Conservation (phyloP, 2,329 filamentous ascomycete genomes). For the Penicillium sp. region DNA sequence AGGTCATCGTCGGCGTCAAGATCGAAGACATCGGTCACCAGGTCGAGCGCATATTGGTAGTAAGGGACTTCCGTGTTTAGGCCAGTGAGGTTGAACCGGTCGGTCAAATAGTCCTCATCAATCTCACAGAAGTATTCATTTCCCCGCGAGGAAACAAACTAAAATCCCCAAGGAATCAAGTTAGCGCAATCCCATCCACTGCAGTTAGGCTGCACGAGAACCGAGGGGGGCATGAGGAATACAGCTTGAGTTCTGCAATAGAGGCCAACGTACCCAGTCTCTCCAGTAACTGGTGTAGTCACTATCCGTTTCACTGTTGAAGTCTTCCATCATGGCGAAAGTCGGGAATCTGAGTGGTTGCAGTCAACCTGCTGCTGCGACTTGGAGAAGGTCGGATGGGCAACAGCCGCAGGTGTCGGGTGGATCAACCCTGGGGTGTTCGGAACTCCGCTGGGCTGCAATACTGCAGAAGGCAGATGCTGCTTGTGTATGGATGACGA, state of each 20-base stretch:
- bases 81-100: conserved; percentile 96
- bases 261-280: conserved; percentile 77
- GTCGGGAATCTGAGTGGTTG: conserved; percentile 10
- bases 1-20: conserved; percentile 98
- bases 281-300: conserved; percentile 99
- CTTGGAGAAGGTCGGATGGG: conserved; percentile 12
- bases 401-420: conserved; percentile 19
- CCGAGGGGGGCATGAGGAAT: too few species aligned
- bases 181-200: too few species aligned
- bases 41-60: conserved; percentile 96
- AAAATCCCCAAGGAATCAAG: conserved; percentile 14
- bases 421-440: conserved; percentile 18
- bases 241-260: background rate
- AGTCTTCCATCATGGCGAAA: conserved; percentile 76
- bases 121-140: conserved; percentile 99
- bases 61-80: conserved; percentile 97
- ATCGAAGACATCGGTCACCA: conserved; percentile 97
- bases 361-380: conserved; percentile 11
- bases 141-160: conserved; percentile 97
- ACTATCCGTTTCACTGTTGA: conserved; percentile 94
- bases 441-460: conserved; percentile 12
- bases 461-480: conserved; percentile 5
- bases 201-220: too few species aligned
- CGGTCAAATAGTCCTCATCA: conserved; percentile 96
- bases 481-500: background rate